Base-by-base conservation (phyloP, 1,139 yeast genomes). In the Fermentozyma sake region DNA sequence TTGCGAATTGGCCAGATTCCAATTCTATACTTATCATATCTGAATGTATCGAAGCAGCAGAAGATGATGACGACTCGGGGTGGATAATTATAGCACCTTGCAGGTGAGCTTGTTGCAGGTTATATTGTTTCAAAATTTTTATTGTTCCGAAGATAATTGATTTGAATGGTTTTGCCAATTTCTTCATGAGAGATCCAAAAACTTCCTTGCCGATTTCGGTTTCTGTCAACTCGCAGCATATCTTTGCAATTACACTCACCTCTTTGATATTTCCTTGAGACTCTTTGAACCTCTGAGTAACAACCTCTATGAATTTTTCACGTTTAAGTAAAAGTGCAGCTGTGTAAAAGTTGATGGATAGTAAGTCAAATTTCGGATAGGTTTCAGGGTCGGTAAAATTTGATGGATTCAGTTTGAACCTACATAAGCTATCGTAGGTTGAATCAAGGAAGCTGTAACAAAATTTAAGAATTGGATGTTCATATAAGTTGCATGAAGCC, bases 401-500 rank as follows among this genome's bases (percentile, higher is more conserved):
- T 14, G 21, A 23, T 10, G 26, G 25, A 14, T 28, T 27, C 11
- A 14, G 17, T 5, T 31, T 31, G 17, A 22, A 35, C 6, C 24
- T 23, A 11, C 41, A 41, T 12, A 57, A 45, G 28, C 50, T 58
- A 11, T 47, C 51, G 37, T 55, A 58, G 5, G 64, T 62, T 12
- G 50, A 47, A 30, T 69, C 75, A 22, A 69, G 43, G 35, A 61
- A 53, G n/a, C 34, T 37, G 22, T 52, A 32, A 7, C 76, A 53
- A 42, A 72, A 77, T 24, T 44, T 47, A 9, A 65, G 68, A 6
- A 75, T 43, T 1, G 74, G 63, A 42, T 72, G 72, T 7, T 49
- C 34, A 7, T 34, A 33, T 27, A 48, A 38, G 10, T 41, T 37
- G 7, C 35, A 26, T 4, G 45, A 30, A 5, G 54, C 50, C 14